phyloP scores from a whole-genome alignment of 257 asterid genomes.

The Verbena officinalis region DNA sequence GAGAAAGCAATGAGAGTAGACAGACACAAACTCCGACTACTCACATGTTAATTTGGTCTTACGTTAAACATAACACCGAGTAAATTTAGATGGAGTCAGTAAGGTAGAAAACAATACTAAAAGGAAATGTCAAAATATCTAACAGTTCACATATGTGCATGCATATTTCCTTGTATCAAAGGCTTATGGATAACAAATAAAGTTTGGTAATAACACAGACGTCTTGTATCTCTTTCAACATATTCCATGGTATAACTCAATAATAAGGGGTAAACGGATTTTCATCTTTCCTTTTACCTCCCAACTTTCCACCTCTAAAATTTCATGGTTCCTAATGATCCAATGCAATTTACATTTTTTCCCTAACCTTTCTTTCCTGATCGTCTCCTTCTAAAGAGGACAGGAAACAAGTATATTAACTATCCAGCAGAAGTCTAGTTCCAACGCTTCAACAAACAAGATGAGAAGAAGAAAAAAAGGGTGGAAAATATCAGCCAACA shows the following conservation, averaged over 20 bases:
- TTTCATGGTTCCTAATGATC: conserved; percentile 14
- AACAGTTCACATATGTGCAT: neutral
- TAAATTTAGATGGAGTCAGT: neutral
- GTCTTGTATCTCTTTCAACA: conserved; percentile 9
- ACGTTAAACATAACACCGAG: conserved; percentile 7
- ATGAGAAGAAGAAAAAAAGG: neutral
- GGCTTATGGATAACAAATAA: neutral
- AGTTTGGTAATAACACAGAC: conserved; percentile 10
- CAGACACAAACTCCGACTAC: neutral
- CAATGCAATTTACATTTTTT: conserved; percentile 4
- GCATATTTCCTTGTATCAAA: neutral
- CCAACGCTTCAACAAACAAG: conserved; percentile 5
- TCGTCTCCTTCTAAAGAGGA: neutral
- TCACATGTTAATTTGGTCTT: conserved; percentile 3
- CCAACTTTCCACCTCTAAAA: conserved; percentile 16
- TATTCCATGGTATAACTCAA: neutral
- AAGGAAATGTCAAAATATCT: neutral
- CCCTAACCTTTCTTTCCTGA: neutral
- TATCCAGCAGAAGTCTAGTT: conserved; percentile 9
- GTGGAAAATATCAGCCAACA: neutral
- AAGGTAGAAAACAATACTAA: neutral
- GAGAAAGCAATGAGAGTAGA: neutral
- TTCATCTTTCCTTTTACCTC: neutral
- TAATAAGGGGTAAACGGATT: neutral
- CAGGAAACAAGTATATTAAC: conserved; percentile 1